A percentile compares a stretch with the other conserved stretches of the same genome.
phyloP scores from a whole-genome alignment of 1,284 basidiomycete genomes.

The Stygiomarasmius scandens region DNA sequence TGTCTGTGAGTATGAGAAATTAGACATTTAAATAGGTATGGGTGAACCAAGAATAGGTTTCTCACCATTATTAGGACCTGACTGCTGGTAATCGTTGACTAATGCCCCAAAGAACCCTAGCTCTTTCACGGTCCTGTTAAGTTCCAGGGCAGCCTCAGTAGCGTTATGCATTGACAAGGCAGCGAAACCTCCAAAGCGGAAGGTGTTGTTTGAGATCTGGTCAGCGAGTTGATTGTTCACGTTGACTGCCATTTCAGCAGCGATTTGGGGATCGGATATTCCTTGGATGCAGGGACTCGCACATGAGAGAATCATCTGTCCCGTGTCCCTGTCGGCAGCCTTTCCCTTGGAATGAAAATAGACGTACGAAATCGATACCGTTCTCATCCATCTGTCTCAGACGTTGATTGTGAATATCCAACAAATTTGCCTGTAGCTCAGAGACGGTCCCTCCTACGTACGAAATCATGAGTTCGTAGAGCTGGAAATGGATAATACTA shows the following conservation, averaged over 20 bases:
- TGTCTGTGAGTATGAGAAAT: constrained; percentile 30
- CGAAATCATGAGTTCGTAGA: background rate
- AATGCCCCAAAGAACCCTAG: constrained; percentile 18
- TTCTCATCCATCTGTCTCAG: constrained; percentile 14
- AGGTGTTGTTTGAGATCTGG: constrained; percentile 11
- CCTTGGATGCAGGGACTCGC: constrained; percentile 33
- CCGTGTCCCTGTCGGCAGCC: background rate
- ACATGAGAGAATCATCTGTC: constrained; percentile 44
- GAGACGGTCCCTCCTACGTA: constrained; percentile 29
- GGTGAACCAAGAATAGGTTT: background rate
- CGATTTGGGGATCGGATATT: constrained; percentile 5
- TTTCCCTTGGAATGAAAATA: background rate
- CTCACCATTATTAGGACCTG: constrained; percentile 13
- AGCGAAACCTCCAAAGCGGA: constrained; percentile 19
- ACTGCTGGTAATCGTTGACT: constrained; percentile 17
- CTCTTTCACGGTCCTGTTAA: constrained; percentile 15
- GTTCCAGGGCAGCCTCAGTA: constrained; percentile 11
- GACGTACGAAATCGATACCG: constrained; percentile 13
- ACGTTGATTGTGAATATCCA: constrained; percentile 15
- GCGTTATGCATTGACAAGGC: constrained; percentile 21
- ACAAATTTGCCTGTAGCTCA: constrained; percentile 6
- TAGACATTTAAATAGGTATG: background rate
- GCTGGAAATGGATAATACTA: background rate
- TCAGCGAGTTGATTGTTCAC: constrained; percentile 13
- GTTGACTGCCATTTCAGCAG: constrained; percentile 33